Percentiles rank a stretch among this genome's conserved stretches.
Conservation (phyloP, 2,329 filamentous ascomycete species). For the Tolypocladium amazonense region DNA sequence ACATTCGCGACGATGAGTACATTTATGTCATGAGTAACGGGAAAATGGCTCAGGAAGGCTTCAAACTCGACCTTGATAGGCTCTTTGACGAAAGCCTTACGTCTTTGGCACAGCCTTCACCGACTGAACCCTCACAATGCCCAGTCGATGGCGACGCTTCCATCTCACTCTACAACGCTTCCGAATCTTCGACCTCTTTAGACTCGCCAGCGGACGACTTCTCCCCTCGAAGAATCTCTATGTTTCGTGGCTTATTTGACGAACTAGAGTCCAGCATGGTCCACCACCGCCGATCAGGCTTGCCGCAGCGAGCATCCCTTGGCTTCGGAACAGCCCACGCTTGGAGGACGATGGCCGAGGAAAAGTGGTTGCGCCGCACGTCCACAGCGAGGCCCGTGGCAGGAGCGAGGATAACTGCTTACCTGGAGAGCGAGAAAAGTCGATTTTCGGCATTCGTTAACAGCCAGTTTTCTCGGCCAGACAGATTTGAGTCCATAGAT, state of each 20-base stretch:
- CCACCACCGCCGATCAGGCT: neutral
- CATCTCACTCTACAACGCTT: neutral
- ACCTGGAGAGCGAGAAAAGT: slow-evolving; percentile 2
- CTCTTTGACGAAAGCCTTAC: neutral
- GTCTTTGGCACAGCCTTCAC: neutral
- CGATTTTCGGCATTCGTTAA: slow-evolving; percentile 2
- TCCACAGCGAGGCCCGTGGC: neutral
- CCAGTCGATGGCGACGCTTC: neutral
- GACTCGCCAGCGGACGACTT: neutral
- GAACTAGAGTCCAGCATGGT: neutral
- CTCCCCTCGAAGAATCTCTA: neutral
- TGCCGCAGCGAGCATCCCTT: neutral
- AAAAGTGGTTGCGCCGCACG: neutral
- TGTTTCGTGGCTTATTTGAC: neutral
- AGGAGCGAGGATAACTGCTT: neutral
- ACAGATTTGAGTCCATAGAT: neutral
- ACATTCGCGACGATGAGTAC: slow-evolving; percentile 63
- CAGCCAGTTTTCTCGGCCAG: slow-evolving; percentile 1
- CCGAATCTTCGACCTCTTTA: neutral
- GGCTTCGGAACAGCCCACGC: neutral
- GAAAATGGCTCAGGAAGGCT: slow-evolving; percentile 55
- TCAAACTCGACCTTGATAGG: neutral
- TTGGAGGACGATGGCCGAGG: neutral
- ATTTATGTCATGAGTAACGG: slow-evolving; percentile 71
- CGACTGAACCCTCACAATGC: neutral